phyloP scores from a whole-genome alignment of 352 stramenopile species.

The Phytophthora nicotianae region DNA sequence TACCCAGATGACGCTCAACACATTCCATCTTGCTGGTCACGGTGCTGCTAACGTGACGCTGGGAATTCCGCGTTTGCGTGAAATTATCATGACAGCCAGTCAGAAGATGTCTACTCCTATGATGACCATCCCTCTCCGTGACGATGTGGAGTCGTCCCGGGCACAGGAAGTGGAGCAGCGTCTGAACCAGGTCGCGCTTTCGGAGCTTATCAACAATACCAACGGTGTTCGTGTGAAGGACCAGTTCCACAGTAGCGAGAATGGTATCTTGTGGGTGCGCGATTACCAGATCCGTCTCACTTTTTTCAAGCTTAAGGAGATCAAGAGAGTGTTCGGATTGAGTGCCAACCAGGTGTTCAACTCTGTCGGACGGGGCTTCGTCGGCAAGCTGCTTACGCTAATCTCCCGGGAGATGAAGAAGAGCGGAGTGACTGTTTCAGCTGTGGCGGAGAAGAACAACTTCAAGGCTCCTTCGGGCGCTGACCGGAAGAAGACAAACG shows the following conservation, averaged over 20 bases:
- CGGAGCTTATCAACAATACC: slow-evolving; percentile 93
- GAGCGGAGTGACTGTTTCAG: slow-evolving; percentile 68
- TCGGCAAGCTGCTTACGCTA: slow-evolving; percentile 92
- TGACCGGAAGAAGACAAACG: slow-evolving; percentile 54
- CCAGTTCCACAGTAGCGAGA: slow-evolving; percentile 88
- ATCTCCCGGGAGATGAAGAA: slow-evolving; percentile 96
- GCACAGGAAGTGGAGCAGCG: slow-evolving; percentile 85
- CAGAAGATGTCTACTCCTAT: slow-evolving; percentile 97
- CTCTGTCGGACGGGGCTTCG: slow-evolving; percentile 89
- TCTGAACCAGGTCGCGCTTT: slow-evolving; percentile 94
- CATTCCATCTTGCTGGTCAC: slow-evolving; percentile 99
- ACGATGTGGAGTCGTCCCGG: slow-evolving; percentile 49
- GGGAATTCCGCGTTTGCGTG: slow-evolving; percentile 98
- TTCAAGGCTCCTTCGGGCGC: slow-evolving; percentile 30
- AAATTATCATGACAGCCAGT: slow-evolving; percentile 99
- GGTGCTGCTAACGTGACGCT: slow-evolving; percentile 99
- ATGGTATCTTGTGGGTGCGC: slow-evolving; percentile 93
- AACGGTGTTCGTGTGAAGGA: slow-evolving; percentile 93
- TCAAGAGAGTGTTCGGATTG: slow-evolving; percentile 95
- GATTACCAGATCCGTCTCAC: slow-evolving; percentile 97
- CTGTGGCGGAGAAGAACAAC: slow-evolving; percentile 55
- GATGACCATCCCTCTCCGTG: slow-evolving; percentile 97
- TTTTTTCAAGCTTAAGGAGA: slow-evolving; percentile 94
- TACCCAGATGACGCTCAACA: slow-evolving; percentile 99
- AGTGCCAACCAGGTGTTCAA: slow-evolving; percentile 92